Conservation (phyloP, 192 early-diverging fungal species). For the Backusella circina region DNA sequence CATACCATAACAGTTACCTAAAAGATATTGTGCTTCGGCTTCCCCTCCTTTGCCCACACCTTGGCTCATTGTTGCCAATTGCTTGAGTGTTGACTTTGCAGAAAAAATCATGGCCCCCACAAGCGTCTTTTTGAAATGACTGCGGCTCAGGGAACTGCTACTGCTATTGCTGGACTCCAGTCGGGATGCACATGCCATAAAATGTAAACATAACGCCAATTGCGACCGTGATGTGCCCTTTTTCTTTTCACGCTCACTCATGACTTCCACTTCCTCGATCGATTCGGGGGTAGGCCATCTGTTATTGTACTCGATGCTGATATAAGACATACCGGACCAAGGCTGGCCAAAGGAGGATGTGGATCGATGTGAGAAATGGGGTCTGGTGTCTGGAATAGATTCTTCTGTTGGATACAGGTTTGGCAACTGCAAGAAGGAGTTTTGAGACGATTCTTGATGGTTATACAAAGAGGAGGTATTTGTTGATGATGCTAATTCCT, state of each 20-base stretch:
- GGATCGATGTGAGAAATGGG: not conserved
- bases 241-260: not conserved
- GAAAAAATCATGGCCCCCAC: slow-evolving; percentile 71
- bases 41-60: slow-evolving; percentile 61
- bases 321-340: not conserved
- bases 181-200: slow-evolving; percentile 1
- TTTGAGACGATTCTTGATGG: not conserved
- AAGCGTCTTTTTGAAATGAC: slow-evolving; percentile 44
- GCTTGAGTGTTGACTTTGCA: slow-evolving; percentile 81
- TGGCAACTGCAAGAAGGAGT: not conserved
- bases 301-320: not conserved
- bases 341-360: not conserved
- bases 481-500: not conserved
- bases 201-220: slow-evolving; percentile 1
- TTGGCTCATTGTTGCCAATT: slow-evolving; percentile 65
- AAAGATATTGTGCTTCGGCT: slow-evolving; percentile 88
- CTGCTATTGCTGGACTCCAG: not conserved
- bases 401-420: not conserved
- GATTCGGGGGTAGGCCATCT: slow-evolving; percentile 2
- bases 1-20: slow-evolving; percentile 89
- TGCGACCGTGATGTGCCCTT: not conserved
- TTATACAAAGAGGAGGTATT: not conserved
- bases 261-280: not conserved
- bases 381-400: not conserved
- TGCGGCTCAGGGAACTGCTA: not conserved